Conservation (phyloP, 1,139 yeast species). For the Hanseniaspora gamundiae region DNA sequence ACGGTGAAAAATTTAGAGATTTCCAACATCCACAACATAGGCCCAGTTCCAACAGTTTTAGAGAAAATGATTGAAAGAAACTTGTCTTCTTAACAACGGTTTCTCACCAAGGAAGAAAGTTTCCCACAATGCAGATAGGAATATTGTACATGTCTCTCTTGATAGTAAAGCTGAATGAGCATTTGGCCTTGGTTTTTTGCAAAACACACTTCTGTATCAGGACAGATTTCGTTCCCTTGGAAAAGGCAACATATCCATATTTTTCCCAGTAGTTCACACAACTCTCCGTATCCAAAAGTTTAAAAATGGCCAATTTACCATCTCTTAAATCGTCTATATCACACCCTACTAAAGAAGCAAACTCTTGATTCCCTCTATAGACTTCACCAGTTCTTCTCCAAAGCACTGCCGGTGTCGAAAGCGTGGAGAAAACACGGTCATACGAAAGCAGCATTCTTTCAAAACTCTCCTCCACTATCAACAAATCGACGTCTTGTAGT, state of each 20-base stretch:
- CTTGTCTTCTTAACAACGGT: neutral
- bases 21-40: slow-evolving; percentile 4
- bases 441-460: slow-evolving; percentile 89
- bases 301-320: slow-evolving; percentile 86
- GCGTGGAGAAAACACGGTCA: slow-evolving; percentile 89
- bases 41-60: slow-evolving; percentile 3
- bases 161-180: slow-evolving; percentile 91
- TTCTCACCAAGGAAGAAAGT: slow-evolving; percentile 55
- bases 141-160: slow-evolving; percentile 87
- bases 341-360: slow-evolving; percentile 91
- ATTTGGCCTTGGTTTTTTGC: slow-evolving; percentile 77
- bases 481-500: slow-evolving; percentile 81
- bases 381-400: slow-evolving; percentile 98
- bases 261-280: slow-evolving; percentile 99
- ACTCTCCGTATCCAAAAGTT: slow-evolving; percentile 90
- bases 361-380: slow-evolving; percentile 89
- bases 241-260: slow-evolving; percentile 93
- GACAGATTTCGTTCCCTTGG: slow-evolving; percentile 91
- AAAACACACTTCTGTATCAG: slow-evolving; percentile 73
- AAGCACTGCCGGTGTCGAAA: slow-evolving; percentile 96
- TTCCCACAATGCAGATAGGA: slow-evolving; percentile 94
- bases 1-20: slow-evolving; percentile 13
- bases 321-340: slow-evolving; percentile 84
- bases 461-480: slow-evolving; percentile 85
- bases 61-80: slow-evolving; percentile 2